phyloP scores from a whole-genome alignment of 192 early-diverging fungal genomes.

The Coemansia reversa region DNA sequence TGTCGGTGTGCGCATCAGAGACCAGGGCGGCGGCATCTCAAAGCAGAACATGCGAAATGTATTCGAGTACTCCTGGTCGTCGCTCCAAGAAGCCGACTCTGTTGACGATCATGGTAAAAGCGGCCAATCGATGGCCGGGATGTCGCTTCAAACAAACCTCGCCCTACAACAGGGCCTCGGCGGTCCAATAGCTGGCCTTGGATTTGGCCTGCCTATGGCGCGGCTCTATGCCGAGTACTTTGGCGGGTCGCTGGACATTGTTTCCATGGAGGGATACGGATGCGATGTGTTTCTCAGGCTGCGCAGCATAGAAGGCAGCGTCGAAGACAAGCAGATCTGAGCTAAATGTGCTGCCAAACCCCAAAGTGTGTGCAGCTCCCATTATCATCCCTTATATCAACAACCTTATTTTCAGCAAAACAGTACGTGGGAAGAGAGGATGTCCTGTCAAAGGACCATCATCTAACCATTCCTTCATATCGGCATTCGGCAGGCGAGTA shows the following conservation, averaged over 20 bases:
- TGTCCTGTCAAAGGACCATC: not conserved
- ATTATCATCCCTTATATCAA: not conserved
- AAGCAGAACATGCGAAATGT: conserved; percentile 69
- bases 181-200: conserved; percentile 83
- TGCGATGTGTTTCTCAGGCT: conserved; percentile 89
- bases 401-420: not conserved
- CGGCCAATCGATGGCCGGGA: conserved; percentile 28
- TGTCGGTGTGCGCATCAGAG: conserved; percentile 81
- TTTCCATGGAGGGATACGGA: conserved; percentile 85
- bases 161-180: conserved; percentile 86
- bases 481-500: not conserved
- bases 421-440: not conserved
- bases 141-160: conserved; percentile 72
- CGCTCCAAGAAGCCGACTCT: conserved; percentile 69
- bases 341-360: not conserved
- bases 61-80: conserved; percentile 94
- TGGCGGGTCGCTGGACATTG: conserved; percentile 82
- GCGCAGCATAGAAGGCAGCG: conserved; percentile 75
- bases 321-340: conserved; percentile 50
- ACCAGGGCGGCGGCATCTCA: conserved; percentile 90
- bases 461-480: conserved; percentile 1
- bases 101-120: conserved; percentile 26
- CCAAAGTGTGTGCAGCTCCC: too few relatives aligned
- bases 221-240: conserved; percentile 90
- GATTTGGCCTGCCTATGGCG: conserved; percentile 84